Evolutionary conservation across 2,329 filamentous ascomycete genomes (phyloP), one percentile per base, ranked within the genome.

Genomic region (Ampelomyces quisqualis): DNA sequence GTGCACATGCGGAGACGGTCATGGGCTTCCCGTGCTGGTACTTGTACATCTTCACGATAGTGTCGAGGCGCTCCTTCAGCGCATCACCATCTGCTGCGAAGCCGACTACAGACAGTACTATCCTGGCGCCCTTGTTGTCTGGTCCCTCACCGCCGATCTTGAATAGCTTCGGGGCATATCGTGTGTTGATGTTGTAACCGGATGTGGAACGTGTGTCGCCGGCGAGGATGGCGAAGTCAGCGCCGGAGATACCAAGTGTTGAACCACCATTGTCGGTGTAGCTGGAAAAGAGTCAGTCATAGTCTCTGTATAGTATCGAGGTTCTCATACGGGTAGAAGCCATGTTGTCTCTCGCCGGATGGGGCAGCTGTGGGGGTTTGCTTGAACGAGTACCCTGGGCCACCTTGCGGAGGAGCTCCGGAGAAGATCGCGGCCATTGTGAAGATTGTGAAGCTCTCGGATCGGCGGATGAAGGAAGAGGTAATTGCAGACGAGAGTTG

Each of bases 261-360:
- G 90, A 95, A 58, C 93, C 93, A 58, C 93, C 93, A 70, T 98
- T 98, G 77, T 98, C 91, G 55, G 93, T 94, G 74, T 98, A 98
- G 59, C 88, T 93, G 57, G 23, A 33, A 5, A n/a, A 31, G 20
- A 23, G 18, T 66, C 46, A 64, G 53, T 26, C 51, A 37, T 21
- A 15, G 15, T 24, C 34, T 7, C 15, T n/a, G 11, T 14, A 23
- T 10, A 14, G 11, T 19, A 35, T 28, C 86, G 64, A 19, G 9
- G 17, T 4, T 19, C 2, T 18, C 36, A 14, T 80, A 95, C 90
- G 91, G 90, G 73, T 95, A 90, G 75, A 96, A 96, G 59, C 84
- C 82, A 73, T 94, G 90, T 75, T 93, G 76, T 60, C 77, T 73
- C 50, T 72, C 70, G 62, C 73, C 72, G 46, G 72, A 72, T 45